These are phyloP conservation scores for Leccinum uliginosum DNA, from an alignment of 768 basidiomycete species.

Conservation along the genomic window DNA sequence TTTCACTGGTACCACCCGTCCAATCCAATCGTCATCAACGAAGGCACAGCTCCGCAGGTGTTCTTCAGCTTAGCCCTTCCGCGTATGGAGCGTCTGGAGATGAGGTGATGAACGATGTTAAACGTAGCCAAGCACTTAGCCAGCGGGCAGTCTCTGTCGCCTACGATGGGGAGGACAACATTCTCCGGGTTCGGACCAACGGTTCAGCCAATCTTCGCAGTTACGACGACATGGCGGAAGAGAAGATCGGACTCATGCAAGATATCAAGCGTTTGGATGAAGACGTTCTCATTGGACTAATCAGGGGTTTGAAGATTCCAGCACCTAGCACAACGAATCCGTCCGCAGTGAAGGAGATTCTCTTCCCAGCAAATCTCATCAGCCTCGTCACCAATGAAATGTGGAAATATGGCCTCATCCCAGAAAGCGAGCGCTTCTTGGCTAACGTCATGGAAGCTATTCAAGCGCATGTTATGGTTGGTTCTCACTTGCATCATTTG, in stretches of 20 bases:
- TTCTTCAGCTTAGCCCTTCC: slow-evolving; percentile 53
- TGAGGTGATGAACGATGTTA: slow-evolving; percentile 71
- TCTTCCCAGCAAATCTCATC: slow-evolving; percentile 98
- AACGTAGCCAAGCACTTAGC: slow-evolving; percentile 64
- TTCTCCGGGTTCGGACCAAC: slow-evolving; percentile 58
- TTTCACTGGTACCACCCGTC: slow-evolving; percentile 34
- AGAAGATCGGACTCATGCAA: slow-evolving; percentile 92
- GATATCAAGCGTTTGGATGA: slow-evolving; percentile 88
- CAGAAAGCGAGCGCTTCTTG: slow-evolving; percentile 95
- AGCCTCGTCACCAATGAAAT: slow-evolving; percentile 98
- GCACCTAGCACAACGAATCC: slow-evolving; percentile 86
- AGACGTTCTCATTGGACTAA: slow-evolving; percentile 85
- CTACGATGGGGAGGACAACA: slow-evolving; percentile 77
- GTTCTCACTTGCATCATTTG: slow-evolving; percentile 27
- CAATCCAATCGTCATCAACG: slow-evolving; percentile 62
- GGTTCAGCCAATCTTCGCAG: slow-evolving; percentile 69
- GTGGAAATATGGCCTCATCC: slow-evolving; percentile 99
- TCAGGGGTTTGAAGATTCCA: slow-evolving; percentile 91
- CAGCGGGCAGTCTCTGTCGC: slow-evolving; percentile 87
- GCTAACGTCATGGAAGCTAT: slow-evolving; percentile 99
- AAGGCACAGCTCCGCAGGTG: slow-evolving; percentile 83
- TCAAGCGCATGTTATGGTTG: slow-evolving; percentile 95
- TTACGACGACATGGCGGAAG: slow-evolving; percentile 88
- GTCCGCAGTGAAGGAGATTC: slow-evolving; percentile 92
- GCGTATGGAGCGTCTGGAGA: slow-evolving; percentile 74